Percentiles rank a stretch among this genome's conserved stretches.
These are phyloP conservation scores for Acrocalymma vagum DNA, from an alignment of 2,329 filamentous ascomycete genomes.

Conservation along the genomic window DNA sequence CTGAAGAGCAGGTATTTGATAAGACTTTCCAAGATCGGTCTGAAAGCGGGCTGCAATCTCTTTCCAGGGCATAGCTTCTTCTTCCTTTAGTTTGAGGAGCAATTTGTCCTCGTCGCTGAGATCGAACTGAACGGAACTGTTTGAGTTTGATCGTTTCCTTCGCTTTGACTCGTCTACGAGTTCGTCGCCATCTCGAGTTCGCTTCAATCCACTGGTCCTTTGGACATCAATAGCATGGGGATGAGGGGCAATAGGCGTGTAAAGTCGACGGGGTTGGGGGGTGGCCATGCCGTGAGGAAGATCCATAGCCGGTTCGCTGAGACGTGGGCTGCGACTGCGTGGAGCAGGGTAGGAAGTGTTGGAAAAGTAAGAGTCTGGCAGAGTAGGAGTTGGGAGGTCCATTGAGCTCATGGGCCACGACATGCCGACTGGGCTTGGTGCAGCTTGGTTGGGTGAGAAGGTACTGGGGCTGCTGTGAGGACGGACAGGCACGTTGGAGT, in stretches of 20 bases:
- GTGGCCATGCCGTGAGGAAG: slow-evolving; percentile 32
- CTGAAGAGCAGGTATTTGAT: slow-evolving; percentile 62
- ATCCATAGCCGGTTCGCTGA: slow-evolving; percentile 44
- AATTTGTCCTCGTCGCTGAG: slow-evolving; percentile 61
- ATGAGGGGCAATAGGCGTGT: slow-evolving; percentile 55
- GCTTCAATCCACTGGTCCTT: slow-evolving; percentile 44
- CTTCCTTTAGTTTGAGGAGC: slow-evolving; percentile 60
- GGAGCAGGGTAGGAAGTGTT: slow-evolving; percentile 35
- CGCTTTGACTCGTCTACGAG: slow-evolving; percentile 44
- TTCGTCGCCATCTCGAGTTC: slow-evolving; percentile 49
- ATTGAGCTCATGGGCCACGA: slow-evolving; percentile 52
- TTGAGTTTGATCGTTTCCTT: slow-evolving; percentile 51
- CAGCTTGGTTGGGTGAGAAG: slow-evolving; percentile 45
- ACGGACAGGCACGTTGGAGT: slow-evolving; percentile 36
- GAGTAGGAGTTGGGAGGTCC: slow-evolving; percentile 44
- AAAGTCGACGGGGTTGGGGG: slow-evolving; percentile 52
- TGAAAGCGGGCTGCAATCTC: slow-evolving; percentile 62
- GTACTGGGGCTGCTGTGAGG: slow-evolving; percentile 55
- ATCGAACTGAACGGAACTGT: slow-evolving; percentile 45
- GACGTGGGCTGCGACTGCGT: slow-evolving; percentile 37
- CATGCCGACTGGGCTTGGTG: slow-evolving; percentile 33
- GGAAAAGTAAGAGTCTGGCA: slow-evolving; percentile 37
- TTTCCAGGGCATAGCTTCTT: slow-evolving; percentile 63
- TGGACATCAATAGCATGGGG: slow-evolving; percentile 49
- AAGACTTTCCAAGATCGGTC: slow-evolving; percentile 56